Conservation (phyloP, 805 yeast species). For the Priceomyces castillae region DNA sequence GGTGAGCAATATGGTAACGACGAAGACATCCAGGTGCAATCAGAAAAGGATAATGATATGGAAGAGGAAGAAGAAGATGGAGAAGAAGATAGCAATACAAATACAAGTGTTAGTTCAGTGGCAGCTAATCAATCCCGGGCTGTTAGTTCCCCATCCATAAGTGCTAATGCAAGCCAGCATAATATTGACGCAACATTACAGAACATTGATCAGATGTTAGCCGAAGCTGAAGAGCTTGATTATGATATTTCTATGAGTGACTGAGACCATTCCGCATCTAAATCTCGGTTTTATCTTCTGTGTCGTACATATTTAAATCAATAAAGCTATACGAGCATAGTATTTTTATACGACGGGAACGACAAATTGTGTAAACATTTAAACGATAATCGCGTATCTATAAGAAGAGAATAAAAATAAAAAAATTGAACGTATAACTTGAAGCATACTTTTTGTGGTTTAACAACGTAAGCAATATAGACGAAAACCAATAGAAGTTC, state of each 20-base stretch:
- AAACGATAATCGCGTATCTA: not conserved
- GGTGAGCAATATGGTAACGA: conserved; percentile 9
- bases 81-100: conserved; percentile 18
- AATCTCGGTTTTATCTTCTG: not conserved
- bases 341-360: conserved; percentile 12
- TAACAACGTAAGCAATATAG: not conserved
- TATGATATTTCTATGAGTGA: conserved; percentile 31
- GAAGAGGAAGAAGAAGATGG: conserved; percentile 20
- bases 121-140: not conserved
- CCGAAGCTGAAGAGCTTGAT: conserved; percentile 38
- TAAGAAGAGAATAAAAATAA: not conserved
- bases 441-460: not conserved
- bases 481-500: not conserved
- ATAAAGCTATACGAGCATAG: conserved; percentile 4
- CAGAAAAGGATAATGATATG: conserved; percentile 15
- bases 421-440: too few species aligned
- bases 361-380: conserved; percentile 7
- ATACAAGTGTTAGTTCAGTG: conserved; percentile 9
- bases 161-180: not conserved
- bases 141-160: not conserved
- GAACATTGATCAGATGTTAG: conserved; percentile 34
- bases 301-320: not conserved
- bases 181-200: conserved; percentile 18
- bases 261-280: not conserved
- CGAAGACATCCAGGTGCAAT: not conserved